Percentiles rank a stretch among this genome's conserved stretches.
phyloP scores from a whole-genome alignment of 768 basidiomycete genomes.

The Leccinellum rugosiceps region DNA sequence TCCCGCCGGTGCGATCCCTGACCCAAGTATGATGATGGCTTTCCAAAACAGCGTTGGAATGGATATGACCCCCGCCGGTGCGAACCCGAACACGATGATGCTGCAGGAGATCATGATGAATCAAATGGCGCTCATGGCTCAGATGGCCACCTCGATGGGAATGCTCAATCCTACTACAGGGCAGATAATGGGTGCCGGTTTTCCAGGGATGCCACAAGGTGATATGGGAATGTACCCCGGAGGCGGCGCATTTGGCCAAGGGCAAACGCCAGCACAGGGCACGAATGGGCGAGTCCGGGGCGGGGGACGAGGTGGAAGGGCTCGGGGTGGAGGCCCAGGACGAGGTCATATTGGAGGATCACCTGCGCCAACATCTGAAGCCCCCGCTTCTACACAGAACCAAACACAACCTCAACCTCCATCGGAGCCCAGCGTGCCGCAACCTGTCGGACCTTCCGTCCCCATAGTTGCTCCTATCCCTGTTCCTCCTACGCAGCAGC shows the following conservation, averaged over 20 bases:
- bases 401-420: slow-evolving; percentile 19
- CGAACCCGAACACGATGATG: slow-evolving; percentile 64
- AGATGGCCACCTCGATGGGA: slow-evolving; percentile 84
- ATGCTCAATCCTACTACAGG: slow-evolving; percentile 62
- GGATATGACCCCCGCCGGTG: slow-evolving; percentile 45
- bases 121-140: slow-evolving; percentile 91
- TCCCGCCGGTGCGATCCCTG: slow-evolving; percentile 33
- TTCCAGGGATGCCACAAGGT: slow-evolving; percentile 56
- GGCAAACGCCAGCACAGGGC: slow-evolving; percentile 12
- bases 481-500: slow-evolving; percentile 19
- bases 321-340: slow-evolving; percentile 39
- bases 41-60: slow-evolving; percentile 42
- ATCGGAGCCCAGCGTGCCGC: slow-evolving; percentile 13
- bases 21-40: slow-evolving; percentile 44
- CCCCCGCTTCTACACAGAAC: slow-evolving; percentile 15
- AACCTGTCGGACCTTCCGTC: slow-evolving; percentile 4
- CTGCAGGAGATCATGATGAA: slow-evolving; percentile 91
- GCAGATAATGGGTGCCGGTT: slow-evolving; percentile 54
- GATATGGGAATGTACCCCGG: slow-evolving; percentile 47
- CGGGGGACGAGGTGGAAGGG: slow-evolving; percentile 45
- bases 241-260: slow-evolving; percentile 24
- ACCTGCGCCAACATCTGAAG: slow-evolving; percentile 19
- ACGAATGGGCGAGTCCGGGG: slow-evolving; percentile 43
- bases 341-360: slow-evolving; percentile 36
- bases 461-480: slow-evolving; percentile 28